Evolutionary conservation across 1,284 basidiomycete species (phyloP).

Genomic region (Rhodotorula glutinis): DNA sequence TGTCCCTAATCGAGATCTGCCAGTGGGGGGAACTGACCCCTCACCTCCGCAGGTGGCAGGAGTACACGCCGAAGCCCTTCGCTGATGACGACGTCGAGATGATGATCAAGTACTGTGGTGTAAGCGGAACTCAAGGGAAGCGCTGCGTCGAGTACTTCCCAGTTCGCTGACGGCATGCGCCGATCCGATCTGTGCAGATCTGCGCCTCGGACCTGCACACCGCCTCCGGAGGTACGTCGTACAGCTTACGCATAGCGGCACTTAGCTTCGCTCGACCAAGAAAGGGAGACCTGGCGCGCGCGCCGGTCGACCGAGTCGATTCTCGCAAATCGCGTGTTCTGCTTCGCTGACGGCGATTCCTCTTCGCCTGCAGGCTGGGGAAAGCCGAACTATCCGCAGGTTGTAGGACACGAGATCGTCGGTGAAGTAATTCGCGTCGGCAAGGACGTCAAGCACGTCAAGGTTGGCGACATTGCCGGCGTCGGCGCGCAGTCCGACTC

Average conservation of each 20-base stretch:
- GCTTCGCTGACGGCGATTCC: background rate
- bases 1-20: background rate
- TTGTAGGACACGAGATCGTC: slow-evolving; percentile 55
- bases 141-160: too few species aligned
- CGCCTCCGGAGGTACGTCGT: slow-evolving; percentile 10
- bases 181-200: slow-evolving; percentile 3
- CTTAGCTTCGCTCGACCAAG: too few species aligned
- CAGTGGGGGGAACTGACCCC: too few species aligned
- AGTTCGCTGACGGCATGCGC: background rate
- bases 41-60: slow-evolving; percentile 33
- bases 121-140: background rate
- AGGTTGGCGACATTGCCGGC: slow-evolving; percentile 54
- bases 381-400: slow-evolving; percentile 33
- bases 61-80: slow-evolving; percentile 49
- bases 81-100: slow-evolving; percentile 50
- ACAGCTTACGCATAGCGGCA: too few species aligned
- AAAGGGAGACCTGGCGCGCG: too few species aligned
- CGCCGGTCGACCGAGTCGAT: too few species aligned
- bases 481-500: slow-evolving; percentile 54
- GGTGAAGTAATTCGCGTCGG: slow-evolving; percentile 50
- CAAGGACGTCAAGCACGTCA: slow-evolving; percentile 48
- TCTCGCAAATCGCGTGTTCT: background rate
- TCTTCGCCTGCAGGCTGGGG: slow-evolving; percentile 21
- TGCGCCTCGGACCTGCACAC: slow-evolving; percentile 39
- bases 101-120: slow-evolving; percentile 35